Evolutionary conservation across 129 eudicot genomes (phyloP).

Genomic region (Ambrosia trifida): DNA sequence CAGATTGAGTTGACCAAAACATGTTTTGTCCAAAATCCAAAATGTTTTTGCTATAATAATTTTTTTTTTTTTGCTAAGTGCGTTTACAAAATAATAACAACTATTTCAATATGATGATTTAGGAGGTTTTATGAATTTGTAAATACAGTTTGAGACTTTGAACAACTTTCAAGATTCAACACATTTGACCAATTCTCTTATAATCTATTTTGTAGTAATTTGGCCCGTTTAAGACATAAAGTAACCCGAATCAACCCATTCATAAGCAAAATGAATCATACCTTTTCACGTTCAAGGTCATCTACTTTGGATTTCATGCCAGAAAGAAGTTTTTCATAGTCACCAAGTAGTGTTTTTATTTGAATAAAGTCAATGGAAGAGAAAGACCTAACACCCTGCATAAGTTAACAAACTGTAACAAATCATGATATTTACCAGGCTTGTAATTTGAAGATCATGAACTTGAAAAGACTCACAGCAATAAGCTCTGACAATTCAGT

Average conservation of each 20-base stretch:
- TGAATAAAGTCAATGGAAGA: conserved; percentile 41
- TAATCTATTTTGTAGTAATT: not conserved
- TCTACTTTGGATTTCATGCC: conserved; percentile 48
- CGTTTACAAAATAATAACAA: not conserved
- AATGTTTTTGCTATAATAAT: not conserved
- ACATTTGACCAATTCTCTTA: not conserved
- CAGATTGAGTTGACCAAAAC: not conserved
- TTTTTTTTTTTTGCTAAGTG: not conserved
- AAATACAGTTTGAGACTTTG: conserved; percentile 3
- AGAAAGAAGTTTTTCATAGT: conserved; percentile 42
- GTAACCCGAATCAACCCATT: conserved; percentile 2
- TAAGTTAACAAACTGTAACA: conserved; percentile 4
- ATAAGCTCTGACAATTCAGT: conserved; percentile 35
- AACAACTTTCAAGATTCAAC: not conserved
- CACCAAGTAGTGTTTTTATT: conserved; percentile 46
- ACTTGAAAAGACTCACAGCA: conserved; percentile 53
- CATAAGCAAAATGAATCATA: conserved; percentile 26
- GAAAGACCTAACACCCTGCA: conserved; percentile 61
- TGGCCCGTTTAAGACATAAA: not conserved
- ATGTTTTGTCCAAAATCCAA: conserved; percentile 7
- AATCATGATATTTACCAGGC: not conserved
- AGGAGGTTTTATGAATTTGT: not conserved
- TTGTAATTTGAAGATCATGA: not conserved
- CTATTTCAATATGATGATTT: not conserved
- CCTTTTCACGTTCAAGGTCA: conserved; percentile 80